Percentiles rank a stretch among this genome's conserved stretches.
Evolutionary conservation across 306 rosid genomes (phyloP).

Genomic region (Acacia acuminata): DNA sequence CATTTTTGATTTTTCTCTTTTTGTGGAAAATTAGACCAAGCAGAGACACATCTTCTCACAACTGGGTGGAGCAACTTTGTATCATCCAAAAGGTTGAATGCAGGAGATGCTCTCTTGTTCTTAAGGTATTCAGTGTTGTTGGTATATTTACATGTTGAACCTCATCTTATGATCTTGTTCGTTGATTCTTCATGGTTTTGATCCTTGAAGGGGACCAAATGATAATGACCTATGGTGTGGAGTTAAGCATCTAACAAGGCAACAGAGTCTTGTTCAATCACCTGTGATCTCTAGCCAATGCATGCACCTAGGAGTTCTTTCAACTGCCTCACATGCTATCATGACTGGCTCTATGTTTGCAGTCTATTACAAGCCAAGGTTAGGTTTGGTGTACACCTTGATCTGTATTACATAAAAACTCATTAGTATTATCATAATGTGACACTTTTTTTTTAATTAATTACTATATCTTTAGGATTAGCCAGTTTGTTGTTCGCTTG

Average conservation of each 20-base stretch:
- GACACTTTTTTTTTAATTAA: not conserved
- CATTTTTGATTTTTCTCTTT: not conserved
- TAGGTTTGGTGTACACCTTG: not conserved
- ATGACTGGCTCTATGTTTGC: conserved; percentile 58
- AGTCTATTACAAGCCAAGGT: conserved; percentile 92
- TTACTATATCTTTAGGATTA: conserved; percentile 46
- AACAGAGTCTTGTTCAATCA: conserved; percentile 64
- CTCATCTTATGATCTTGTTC: not conserved
- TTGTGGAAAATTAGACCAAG: conserved; percentile 55
- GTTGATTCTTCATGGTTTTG: not conserved
- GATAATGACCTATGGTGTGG: conserved; percentile 76
- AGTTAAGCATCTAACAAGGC: conserved; percentile 66
- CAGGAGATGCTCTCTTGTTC: conserved; percentile 85
- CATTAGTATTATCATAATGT: not conserved
- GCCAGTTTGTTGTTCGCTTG: conserved; percentile 65
- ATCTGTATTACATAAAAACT: not conserved
- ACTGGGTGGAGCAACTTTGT: conserved; percentile 94
- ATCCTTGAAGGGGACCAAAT: conserved; percentile 52
- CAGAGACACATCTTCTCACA: conserved; percentile 85
- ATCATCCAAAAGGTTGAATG: conserved; percentile 71
- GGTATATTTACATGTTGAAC: not conserved
- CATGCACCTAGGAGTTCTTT: conserved; percentile 89
- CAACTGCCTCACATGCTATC: conserved; percentile 83
- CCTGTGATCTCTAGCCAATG: conserved; percentile 86
- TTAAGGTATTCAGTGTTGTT: conserved; percentile 45